Evolutionary conservation across 73 alveolate genomes (phyloP).

Genomic region (Stentor coeruleus): DNA sequence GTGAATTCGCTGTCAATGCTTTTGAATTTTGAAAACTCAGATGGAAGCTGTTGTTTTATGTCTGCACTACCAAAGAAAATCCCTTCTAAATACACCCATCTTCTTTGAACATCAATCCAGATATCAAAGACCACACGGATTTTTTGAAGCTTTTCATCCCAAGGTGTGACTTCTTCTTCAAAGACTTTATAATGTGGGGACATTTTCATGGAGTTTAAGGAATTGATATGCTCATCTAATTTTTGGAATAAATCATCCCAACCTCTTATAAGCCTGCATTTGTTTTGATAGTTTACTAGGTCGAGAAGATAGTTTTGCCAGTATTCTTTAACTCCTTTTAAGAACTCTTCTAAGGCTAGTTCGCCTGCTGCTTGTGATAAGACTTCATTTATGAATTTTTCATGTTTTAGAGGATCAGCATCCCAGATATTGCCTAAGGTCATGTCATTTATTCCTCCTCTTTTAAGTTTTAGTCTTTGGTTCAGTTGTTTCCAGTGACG

Average conservation of each 20-base stretch:
- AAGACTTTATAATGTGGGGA: slow-evolving; percentile 96
- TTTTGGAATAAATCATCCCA: slow-evolving; percentile 99
- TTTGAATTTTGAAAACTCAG: slow-evolving; percentile 96
- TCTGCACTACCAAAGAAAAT: slow-evolving; percentile 99
- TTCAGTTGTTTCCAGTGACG: slow-evolving; percentile 94
- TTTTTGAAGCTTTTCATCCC: slow-evolving; percentile 98
- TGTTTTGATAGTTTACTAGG: slow-evolving; percentile 92
- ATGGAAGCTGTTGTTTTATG: slow-evolving; percentile 96
- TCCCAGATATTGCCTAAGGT: slow-evolving; percentile 72
- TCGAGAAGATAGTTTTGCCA: slow-evolving; percentile 82
- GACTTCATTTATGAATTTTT: slow-evolving; percentile 82
- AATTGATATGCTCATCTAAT: slow-evolving; percentile 97
- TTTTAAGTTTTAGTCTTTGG: slow-evolving; percentile 61
- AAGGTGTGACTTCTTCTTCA: slow-evolving; percentile 94
- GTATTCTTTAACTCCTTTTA: slow-evolving; percentile 47
- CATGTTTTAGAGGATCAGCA: slow-evolving; percentile 74
- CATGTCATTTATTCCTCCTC: slow-evolving; percentile 59
- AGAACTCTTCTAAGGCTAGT: slow-evolving; percentile 90
- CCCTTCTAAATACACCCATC: slow-evolving; percentile 99
- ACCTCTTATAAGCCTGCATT: slow-evolving; percentile 97
- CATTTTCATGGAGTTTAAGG: slow-evolving; percentile 96
- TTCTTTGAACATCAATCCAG: slow-evolving; percentile 99
- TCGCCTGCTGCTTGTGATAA: slow-evolving; percentile 95
- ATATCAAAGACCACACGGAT: slow-evolving; percentile 93
- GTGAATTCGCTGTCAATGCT: slow-evolving; percentile 96